These are phyloP conservation scores for Mortierella antarctica DNA, from an alignment of 192 early-diverging fungal genomes.

Conservation along the genomic window DNA sequence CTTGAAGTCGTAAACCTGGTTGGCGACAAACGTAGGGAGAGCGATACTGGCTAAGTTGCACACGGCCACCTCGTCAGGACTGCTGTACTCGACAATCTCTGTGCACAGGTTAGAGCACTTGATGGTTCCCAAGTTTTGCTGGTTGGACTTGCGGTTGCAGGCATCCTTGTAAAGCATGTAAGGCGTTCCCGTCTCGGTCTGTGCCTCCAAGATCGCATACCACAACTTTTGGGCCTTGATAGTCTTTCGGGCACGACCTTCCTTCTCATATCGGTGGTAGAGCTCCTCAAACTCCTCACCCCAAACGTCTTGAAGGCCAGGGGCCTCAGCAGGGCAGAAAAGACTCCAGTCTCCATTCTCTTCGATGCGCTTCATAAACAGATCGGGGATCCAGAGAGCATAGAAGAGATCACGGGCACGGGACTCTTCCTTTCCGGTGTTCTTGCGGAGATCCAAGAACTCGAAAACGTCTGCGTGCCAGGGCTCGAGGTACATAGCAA, in stretches of 20 bases:
- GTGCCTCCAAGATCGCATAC: conserved; percentile 95
- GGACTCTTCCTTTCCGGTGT: conserved; percentile 97
- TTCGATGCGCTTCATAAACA: conserved; percentile 98
- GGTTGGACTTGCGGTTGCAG: conserved; percentile 99
- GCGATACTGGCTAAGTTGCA: conserved; percentile 97
- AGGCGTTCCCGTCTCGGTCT: conserved; percentile 97
- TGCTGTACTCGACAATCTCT: conserved; percentile 96
- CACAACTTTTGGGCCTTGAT: conserved; percentile 98
- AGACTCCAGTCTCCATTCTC: conserved; percentile 92
- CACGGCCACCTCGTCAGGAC: conserved; percentile 95
- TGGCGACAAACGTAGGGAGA: conserved; percentile 85
- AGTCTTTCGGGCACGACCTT: conserved; percentile 84
- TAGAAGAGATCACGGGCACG: conserved; percentile 98
- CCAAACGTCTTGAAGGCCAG: conserved; percentile 91
- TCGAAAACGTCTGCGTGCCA: conserved; percentile 99
- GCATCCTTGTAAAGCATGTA: conserved; percentile 99
- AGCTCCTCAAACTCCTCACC: conserved; percentile 92
- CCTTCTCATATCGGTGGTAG: conserved; percentile 86
- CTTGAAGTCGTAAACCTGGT: conserved; percentile 81
- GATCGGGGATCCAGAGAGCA: conserved; percentile 95
- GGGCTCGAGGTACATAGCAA: conserved; percentile 98
- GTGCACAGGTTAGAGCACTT: conserved; percentile 99
- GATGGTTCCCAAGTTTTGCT: conserved; percentile 99
- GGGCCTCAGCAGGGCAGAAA: conserved; percentile 95
- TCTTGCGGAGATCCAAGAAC: conserved; percentile 96